These are phyloP conservation scores for Candida succiphila DNA, from an alignment of 805 yeast genomes.

Conservation along the genomic window DNA sequence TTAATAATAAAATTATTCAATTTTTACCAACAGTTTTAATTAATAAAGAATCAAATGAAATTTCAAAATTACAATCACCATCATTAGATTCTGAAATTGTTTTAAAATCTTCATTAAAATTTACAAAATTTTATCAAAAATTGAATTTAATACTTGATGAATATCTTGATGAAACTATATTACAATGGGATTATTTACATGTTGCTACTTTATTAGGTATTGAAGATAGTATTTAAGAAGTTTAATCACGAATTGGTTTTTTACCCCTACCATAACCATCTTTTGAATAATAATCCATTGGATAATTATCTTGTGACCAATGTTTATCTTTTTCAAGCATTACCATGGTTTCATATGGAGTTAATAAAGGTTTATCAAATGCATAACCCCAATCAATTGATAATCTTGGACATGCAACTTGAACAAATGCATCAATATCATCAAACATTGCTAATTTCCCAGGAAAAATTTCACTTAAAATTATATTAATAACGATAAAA, in stretches of 20 bases:
- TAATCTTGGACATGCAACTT: conserved; percentile 93
- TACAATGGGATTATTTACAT: conserved; percentile 43
- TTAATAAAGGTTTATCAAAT: conserved; percentile 78
- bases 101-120: conserved; percentile 35
- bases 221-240: too few species aligned
- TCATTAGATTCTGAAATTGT: conserved; percentile 46
- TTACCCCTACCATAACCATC: conserved; percentile 91
- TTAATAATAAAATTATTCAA: conserved; percentile 35
- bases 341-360: conserved; percentile 96
- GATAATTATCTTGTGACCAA: conserved; percentile 63
- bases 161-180: conserved; percentile 23
- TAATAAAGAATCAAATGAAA: conserved; percentile 43
- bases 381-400: conserved; percentile 99
- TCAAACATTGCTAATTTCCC: conserved; percentile 85
- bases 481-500: conserved; percentile 65
- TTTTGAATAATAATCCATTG: conserved; percentile 90
- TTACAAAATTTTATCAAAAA: conserved; percentile 36
- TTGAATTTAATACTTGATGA: conserved; percentile 26
- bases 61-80: conserved; percentile 57
- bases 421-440: conserved; percentile 90
- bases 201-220: conserved; percentile 66
- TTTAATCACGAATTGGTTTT: too few species aligned
- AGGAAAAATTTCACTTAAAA: conserved; percentile 89
- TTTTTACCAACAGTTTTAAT: conserved; percentile 53
- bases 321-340: conserved; percentile 61